Evolutionary conservation across 805 yeast species (phyloP).

Genomic region (Sugiyamaella smithiae): DNA sequence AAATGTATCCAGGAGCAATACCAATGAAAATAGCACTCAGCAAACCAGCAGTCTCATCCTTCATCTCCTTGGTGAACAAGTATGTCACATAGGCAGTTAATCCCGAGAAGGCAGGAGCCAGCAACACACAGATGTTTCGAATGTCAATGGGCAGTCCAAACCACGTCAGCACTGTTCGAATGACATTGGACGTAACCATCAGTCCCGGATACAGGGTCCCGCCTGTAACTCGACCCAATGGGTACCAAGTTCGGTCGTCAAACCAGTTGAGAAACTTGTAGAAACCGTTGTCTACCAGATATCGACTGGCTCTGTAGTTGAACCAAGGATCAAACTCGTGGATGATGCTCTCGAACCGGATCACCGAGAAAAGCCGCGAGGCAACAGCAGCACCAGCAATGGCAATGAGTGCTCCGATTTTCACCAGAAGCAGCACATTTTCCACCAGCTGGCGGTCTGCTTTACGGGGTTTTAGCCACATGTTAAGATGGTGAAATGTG

Average conservation of each 20-base stretch:
- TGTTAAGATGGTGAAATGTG: conserved; percentile 11
- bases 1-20: conserved; percentile 97
- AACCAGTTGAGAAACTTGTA: conserved; percentile 97
- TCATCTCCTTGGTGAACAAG: conserved; percentile 83
- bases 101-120: conserved; percentile 96
- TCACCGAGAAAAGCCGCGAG: conserved; percentile 91
- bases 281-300: conserved; percentile 76
- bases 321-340: conserved; percentile 75
- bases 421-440: conserved; percentile 42
- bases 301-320: conserved; percentile 94
- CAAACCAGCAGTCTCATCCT: conserved; percentile 84
- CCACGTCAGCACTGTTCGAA: conserved; percentile 68
- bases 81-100: conserved; percentile 89
- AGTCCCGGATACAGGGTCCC: conserved; percentile 97
- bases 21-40: conserved; percentile 94
- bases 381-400: conserved; percentile 91
- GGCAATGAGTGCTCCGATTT: conserved; percentile 64
- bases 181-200: conserved; percentile 94
- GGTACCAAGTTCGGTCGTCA: conserved; percentile 99
- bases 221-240: conserved; percentile 97
- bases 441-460: conserved; percentile 16
- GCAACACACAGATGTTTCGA: conserved; percentile 89
- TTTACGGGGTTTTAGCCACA: conserved; percentile 9
- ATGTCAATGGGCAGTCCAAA: conserved; percentile 85
- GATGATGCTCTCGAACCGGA: conserved; percentile 91